phyloP scores from a whole-genome alignment of 805 yeast genomes.

The Zygotorulaspora florentina region DNA sequence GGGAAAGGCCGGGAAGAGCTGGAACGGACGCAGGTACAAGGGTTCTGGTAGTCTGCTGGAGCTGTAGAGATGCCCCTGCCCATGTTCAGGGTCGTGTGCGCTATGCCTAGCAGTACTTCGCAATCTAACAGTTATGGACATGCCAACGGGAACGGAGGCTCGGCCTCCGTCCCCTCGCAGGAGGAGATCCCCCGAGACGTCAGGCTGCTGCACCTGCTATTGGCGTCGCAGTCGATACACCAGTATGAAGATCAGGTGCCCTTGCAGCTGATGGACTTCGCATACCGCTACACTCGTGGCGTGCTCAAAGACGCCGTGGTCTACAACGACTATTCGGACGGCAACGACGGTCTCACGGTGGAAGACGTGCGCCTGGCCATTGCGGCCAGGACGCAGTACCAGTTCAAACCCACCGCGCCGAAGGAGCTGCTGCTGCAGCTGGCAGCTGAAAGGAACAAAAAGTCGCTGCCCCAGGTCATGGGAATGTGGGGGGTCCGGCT shows the following conservation, averaged over 20 bases:
- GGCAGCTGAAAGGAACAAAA: slow-evolving; percentile 87
- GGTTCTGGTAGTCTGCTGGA: background rate
- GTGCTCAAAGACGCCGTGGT: slow-evolving; percentile 85
- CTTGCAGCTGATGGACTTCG: slow-evolving; percentile 93
- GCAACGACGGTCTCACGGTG: slow-evolving; percentile 58
- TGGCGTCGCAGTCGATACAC: slow-evolving; percentile 90
- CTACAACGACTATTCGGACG: slow-evolving; percentile 77
- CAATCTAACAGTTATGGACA: background rate
- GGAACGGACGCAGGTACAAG: background rate
- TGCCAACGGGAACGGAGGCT: background rate
- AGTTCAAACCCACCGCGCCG: slow-evolving; percentile 89
- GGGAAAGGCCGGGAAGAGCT: too few species aligned
- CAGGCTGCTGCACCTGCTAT: slow-evolving; percentile 77
- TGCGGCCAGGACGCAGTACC: slow-evolving; percentile 90
- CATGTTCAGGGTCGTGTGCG: background rate
- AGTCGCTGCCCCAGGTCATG: slow-evolving; percentile 85
- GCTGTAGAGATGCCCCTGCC: background rate
- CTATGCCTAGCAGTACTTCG: background rate
- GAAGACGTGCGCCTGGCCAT: slow-evolving; percentile 92
- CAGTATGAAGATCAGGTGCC: slow-evolving; percentile 96
- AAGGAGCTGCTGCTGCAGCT: slow-evolving; percentile 85
- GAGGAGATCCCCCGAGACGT: slow-evolving; percentile 76
- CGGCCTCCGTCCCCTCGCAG: slow-evolving; percentile 18
- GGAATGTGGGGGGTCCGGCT: slow-evolving; percentile 88
- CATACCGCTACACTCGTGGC: slow-evolving; percentile 80